A percentile compares a stretch with the other conserved stretches of the same genome.
phyloP scores from a whole-genome alignment of 176 grass and related monocot genomes.

The Ensete ventricosum region DNA sequence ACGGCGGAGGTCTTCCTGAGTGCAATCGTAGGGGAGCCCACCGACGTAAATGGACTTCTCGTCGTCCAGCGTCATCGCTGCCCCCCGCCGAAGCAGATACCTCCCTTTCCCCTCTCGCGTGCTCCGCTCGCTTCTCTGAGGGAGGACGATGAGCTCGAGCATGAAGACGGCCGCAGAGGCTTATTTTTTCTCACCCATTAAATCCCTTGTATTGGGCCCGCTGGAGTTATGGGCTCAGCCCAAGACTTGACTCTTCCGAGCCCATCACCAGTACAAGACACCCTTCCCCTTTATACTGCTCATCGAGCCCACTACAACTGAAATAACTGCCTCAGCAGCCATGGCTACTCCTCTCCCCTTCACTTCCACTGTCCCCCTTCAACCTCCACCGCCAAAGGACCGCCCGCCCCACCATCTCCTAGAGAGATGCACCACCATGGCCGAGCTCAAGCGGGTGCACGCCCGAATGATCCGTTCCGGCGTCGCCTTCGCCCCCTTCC shows the following conservation, averaged over 20 bases:
- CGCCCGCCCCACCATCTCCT: not conserved
- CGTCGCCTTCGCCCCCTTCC: conserved; percentile 1
- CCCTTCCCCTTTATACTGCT: not conserved
- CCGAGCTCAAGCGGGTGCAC: conserved; percentile 12
- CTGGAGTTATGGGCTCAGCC: too few relatives aligned
- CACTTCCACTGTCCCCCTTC: not conserved
- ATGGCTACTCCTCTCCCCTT: not conserved
- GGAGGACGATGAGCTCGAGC: too few relatives aligned
- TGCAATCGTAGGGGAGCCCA: conserved; percentile 68
- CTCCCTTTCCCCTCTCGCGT: too few relatives aligned
- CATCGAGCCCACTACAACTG: not conserved
- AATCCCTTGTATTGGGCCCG: too few relatives aligned
- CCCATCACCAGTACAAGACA: too few relatives aligned
- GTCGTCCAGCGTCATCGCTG: conserved; percentile 59
- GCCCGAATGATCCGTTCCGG: conserved; percentile 12
- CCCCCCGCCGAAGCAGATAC: not conserved
- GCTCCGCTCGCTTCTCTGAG: too few relatives aligned
- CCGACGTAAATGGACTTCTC: conserved; percentile 74
- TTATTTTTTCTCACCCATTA: too few relatives aligned
- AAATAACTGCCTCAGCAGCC: not conserved
- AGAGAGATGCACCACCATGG: conserved; percentile 8
- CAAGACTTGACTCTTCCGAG: too few relatives aligned
- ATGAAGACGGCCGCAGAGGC: too few relatives aligned
- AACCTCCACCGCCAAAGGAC: not conserved
- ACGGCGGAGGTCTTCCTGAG: conserved; percentile 47